Evolutionary conservation across 345 rosid species (phyloP).

Genomic region (Ricinus communis): DNA sequence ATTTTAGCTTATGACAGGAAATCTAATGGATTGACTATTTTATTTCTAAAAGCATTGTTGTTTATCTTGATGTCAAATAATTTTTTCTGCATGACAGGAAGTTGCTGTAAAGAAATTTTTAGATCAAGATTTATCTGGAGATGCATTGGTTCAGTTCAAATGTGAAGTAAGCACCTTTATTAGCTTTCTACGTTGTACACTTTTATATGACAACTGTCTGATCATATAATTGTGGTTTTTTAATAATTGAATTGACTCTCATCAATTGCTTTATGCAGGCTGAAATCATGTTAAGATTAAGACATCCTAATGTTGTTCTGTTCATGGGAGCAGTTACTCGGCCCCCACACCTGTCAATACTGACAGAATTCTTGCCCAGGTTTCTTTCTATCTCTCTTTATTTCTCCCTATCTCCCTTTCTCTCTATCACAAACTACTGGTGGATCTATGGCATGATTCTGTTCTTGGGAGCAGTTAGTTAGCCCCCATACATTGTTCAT

Average conservation of each 20-base stretch:
- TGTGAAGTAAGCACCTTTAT: conserved; percentile 62
- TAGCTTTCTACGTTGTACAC: conserved; percentile 1
- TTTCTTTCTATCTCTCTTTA: conserved; percentile 12
- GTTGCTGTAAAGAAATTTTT: conserved; percentile 96
- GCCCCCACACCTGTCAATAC: conserved; percentile 83
- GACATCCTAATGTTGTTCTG: conserved; percentile 98
- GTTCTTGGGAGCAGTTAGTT: too few relatives aligned
- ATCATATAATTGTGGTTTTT: background rate
- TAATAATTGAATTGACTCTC: conserved; percentile 11
- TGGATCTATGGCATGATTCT: background rate
- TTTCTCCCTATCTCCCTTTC: background rate
- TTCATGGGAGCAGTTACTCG: conserved; percentile 99
- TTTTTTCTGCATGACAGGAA: conserved; percentile 56
- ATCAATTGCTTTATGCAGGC: conserved; percentile 43
- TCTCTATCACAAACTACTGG: background rate
- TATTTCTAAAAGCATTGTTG: background rate
- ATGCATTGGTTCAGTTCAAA: conserved; percentile 83
- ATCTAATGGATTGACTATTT: conserved; percentile 2
- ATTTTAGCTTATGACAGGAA: background rate
- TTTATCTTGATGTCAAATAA: conserved; percentile 3
- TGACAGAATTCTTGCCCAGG: conserved; percentile 99
- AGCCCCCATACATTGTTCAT: conserved; percentile 1
- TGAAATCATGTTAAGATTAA: conserved; percentile 90
- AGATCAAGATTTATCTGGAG: conserved; percentile 92
- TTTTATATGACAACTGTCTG: background rate